phyloP scores from a whole-genome alignment of 352 stramenopile species.

The Phytopythium delawarense region DNA sequence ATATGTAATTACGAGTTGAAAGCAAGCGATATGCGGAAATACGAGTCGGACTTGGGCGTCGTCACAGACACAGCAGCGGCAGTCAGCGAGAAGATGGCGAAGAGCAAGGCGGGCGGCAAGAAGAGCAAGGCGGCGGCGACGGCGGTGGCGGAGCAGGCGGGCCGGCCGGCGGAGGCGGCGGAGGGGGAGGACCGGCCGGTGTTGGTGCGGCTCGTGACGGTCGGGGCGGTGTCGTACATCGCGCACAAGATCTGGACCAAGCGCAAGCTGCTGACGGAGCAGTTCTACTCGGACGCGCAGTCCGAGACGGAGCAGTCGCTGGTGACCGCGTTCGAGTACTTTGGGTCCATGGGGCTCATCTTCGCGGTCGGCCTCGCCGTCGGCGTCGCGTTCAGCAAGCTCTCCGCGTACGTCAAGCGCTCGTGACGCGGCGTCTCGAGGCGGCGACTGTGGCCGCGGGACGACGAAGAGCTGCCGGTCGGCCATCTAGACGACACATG shows the following conservation, averaged over 20 bases:
- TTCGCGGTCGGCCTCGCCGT: slow-evolving; percentile 69
- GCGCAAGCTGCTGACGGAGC: slow-evolving; percentile 48
- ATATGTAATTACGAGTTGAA: too few species aligned
- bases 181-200: slow-evolving; percentile 32
- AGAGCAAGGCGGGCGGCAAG: slow-evolving; percentile 4
- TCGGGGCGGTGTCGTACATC: slow-evolving; percentile 61
- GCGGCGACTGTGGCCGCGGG: not conserved
- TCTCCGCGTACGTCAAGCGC: slow-evolving; percentile 28
- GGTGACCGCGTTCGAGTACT: slow-evolving; percentile 74
- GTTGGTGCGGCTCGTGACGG: slow-evolving; percentile 50
- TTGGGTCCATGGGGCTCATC: slow-evolving; percentile 72
- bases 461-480: not conserved
- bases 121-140: slow-evolving; percentile 3
- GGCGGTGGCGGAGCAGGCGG: not conserved
- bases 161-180: not conserved
- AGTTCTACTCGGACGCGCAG: slow-evolving; percentile 64
- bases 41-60: not conserved
- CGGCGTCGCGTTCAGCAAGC: slow-evolving; percentile 43
- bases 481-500: too few species aligned
- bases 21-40: too few species aligned
- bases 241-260: slow-evolving; percentile 83
- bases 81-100: slow-evolving; percentile 3
- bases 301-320: slow-evolving; percentile 49
- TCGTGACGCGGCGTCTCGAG: not conserved
- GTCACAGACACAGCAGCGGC: not conserved